Conservation (phyloP, 768 basidiomycete species). For the Termitomyces sp. region DNA sequence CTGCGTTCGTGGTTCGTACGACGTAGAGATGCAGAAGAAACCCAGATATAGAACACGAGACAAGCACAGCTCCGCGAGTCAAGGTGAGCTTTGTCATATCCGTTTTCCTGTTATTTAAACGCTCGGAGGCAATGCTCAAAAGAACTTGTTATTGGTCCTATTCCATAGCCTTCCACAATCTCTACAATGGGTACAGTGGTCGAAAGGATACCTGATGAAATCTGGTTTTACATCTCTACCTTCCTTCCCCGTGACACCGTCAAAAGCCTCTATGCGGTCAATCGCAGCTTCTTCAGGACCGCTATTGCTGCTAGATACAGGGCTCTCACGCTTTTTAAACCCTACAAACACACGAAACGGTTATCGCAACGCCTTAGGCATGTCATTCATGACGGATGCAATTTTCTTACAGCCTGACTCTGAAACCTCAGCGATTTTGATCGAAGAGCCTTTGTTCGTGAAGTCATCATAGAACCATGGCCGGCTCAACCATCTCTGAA, state of each 20-base stretch:
- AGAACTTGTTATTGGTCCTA: background rate
- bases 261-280: constrained; percentile 15
- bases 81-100: background rate
- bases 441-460: constrained; percentile 23
- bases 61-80: background rate
- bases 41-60: background rate
- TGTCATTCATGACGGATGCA: background rate
- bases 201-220: constrained; percentile 14
- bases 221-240: constrained; percentile 16
- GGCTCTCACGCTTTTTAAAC: constrained; percentile 15
- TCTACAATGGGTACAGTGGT: constrained; percentile 2
- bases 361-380: constrained; percentile 19
- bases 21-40: background rate
- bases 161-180: background rate
- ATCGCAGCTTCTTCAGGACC: constrained; percentile 15
- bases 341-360: constrained; percentile 16
- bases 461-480: constrained; percentile 36
- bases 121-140: background rate
- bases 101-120: background rate
- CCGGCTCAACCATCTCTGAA: constrained; percentile 27
- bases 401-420: background rate
- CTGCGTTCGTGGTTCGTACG: background rate
- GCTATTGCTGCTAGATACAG: constrained; percentile 16
- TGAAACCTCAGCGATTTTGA: constrained; percentile 18
- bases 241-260: constrained; percentile 15